Evolutionary conservation across 2,329 filamentous ascomycete genomes (phyloP).

Genomic region (Alternaria sp.): DNA sequence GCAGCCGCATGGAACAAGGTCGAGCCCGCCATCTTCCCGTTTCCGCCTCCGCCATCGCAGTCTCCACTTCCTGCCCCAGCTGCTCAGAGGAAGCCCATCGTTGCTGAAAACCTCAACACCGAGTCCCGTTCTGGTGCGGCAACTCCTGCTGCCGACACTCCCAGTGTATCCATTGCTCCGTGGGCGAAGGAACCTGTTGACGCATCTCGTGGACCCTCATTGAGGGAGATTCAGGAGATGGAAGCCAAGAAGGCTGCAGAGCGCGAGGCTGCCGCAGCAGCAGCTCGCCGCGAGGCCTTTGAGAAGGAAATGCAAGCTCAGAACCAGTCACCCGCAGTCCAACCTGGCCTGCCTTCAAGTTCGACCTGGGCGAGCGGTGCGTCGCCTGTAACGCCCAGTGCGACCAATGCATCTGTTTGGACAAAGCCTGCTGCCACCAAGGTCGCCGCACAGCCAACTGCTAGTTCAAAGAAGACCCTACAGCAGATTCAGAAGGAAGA

Average conservation of each 20-base stretch:
- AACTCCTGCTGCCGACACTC: constrained; percentile 71
- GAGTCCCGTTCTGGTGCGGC: constrained; percentile 76
- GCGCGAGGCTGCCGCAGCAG: constrained; percentile 79
- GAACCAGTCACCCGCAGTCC: constrained; percentile 64
- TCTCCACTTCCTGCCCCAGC: constrained; percentile 88
- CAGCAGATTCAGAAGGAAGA: constrained; percentile 98
- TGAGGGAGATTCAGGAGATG: constrained; percentile 96
- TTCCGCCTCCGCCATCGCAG: constrained; percentile 74
- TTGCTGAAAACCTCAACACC: constrained; percentile 74
- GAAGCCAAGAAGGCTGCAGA: constrained; percentile 93
- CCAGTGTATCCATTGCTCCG: constrained; percentile 78
- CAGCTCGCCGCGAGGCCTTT: constrained; percentile 75
- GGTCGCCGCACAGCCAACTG: constrained; percentile 48
- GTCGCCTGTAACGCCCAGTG: constrained; percentile 69
- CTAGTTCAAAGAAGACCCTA: constrained; percentile 79
- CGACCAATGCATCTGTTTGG: constrained; percentile 63
- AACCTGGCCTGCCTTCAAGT: constrained; percentile 81
- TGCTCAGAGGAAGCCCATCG: constrained; percentile 83
- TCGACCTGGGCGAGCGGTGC: constrained; percentile 83
- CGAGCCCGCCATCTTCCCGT: constrained; percentile 77
- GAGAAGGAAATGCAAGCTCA: constrained; percentile 78
- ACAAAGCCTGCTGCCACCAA: constrained; percentile 63
- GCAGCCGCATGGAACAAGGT: constrained; percentile 66
- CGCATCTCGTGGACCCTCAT: constrained; percentile 80
- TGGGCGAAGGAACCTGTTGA: constrained; percentile 88